Evolutionary conservation across 208 protist species (phyloP), one percentile per base, ranked within the genome.

Genomic region (Lotmaria passim): DNA sequence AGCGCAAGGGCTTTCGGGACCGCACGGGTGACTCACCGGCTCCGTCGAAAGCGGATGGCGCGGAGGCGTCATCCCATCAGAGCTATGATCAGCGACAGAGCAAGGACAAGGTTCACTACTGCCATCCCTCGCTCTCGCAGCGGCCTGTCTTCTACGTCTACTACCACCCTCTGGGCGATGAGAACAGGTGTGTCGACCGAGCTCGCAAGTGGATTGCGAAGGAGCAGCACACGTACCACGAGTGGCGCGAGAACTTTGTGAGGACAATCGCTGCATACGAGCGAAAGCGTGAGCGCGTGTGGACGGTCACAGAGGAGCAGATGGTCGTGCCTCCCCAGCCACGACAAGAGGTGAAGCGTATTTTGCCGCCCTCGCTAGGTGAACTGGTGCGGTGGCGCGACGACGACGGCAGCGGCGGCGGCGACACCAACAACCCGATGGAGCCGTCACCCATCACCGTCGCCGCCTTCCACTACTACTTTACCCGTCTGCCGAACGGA

Each of bases 341-440:
- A 2, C 63, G 63, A 14, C 56, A 69, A 21, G 66, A 56, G 36
- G 58, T 47, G 15, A 47, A 39, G 30, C 82, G 82, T 17, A 76
- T 83, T 24, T 26, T 86, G 28, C 77, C 82, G 7, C 82, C 87
- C 3, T 74, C 61, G 14, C 70, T 93, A 30, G 81, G 85, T 23
- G 75, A 81, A 34, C 75, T 73, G n/a, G 78, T 90, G 11, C 87
- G 87, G 17, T 93, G 87, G 85, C 58, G 82, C 0, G 68, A 55
- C 33, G 51, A 71, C 38, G 57, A 48, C 36, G 51, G 56, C 44
- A 38, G 52, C 38, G 48, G 66, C 47, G 46, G 44, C 14, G 17
- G 19, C n/a, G 39, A 28, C 33, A 17, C 23, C 4, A 44, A 65
- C 28, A 46, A 69, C 21, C 28, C 24, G 8, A 77, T 60, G 57